Conservation (phyloP, 805 yeast genomes). For the Blastobotrys chiropterorum region DNA sequence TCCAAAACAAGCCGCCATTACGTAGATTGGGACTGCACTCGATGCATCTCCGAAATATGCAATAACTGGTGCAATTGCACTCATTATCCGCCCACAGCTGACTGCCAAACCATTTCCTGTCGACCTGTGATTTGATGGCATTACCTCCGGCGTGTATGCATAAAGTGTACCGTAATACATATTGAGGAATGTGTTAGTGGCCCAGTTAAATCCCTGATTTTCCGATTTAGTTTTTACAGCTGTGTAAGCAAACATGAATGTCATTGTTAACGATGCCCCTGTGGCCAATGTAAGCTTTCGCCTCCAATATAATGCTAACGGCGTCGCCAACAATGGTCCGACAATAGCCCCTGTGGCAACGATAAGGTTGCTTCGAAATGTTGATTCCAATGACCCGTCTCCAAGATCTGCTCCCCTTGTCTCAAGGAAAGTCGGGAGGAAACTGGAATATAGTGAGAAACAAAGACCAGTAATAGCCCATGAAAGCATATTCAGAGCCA, state of each 20-base stretch:
- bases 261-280: constrained; percentile 49
- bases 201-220: constrained; percentile 44
- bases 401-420: constrained; percentile 39
- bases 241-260: constrained; percentile 55
- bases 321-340: constrained; percentile 45
- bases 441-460: constrained; percentile 48
- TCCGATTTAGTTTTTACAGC: constrained; percentile 48
- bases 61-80: constrained; percentile 43
- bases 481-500: constrained; percentile 26
- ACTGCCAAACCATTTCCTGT: constrained; percentile 56
- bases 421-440: constrained; percentile 46
- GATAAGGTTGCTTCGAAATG: constrained; percentile 29
- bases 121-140: constrained; percentile 45
- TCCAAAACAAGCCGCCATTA: constrained; percentile 40
- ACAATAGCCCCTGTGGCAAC: constrained; percentile 40
- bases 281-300: constrained; percentile 49
- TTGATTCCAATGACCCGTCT: constrained; percentile 19
- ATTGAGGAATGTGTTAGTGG: constrained; percentile 42
- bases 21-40: constrained; percentile 42
- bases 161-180: constrained; percentile 54
- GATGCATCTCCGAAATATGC: constrained; percentile 39
- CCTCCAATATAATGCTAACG: constrained; percentile 21
- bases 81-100: constrained; percentile 37
- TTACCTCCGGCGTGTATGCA: constrained; percentile 60
- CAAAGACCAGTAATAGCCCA: constrained; percentile 54